Percentiles rank a stretch among this genome's conserved stretches.
phyloP scores from a whole-genome alignment of 768 basidiomycete species.

The Sporobolomyces phaffii region DNA sequence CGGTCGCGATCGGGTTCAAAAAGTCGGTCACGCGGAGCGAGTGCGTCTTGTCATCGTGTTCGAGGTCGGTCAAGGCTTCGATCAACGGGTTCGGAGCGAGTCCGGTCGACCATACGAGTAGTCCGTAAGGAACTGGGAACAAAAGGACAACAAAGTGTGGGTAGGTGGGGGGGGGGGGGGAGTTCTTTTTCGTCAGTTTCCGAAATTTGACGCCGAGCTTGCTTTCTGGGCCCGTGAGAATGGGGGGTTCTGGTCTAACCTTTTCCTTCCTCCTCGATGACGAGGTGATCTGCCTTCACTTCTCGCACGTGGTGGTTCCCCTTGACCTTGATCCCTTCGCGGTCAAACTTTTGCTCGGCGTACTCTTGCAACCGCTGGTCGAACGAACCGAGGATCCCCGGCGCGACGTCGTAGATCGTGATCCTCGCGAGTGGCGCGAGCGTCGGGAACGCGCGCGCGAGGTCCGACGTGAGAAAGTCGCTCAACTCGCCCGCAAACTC shows the following conservation, averaged over 20 bases:
- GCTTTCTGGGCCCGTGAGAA: too few relatives aligned
- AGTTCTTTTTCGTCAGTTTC: neutral
- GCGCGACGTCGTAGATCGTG: slow-evolving; percentile 74
- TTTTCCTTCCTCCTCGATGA: slow-evolving; percentile 54
- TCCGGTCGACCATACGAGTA: slow-evolving; percentile 84
- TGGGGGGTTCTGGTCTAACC: too few relatives aligned
- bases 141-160: neutral
- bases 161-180: slow-evolving; percentile 7
- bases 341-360: slow-evolving; percentile 54
- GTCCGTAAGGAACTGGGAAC: slow-evolving; percentile 63
- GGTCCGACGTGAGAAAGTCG: slow-evolving; percentile 66
- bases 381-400: slow-evolving; percentile 67
- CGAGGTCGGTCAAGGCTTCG: slow-evolving; percentile 57
- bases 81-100: slow-evolving; percentile 75
- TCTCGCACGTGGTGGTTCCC: slow-evolving; percentile 68
- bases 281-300: slow-evolving; percentile 50
- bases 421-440: slow-evolving; percentile 64
- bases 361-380: slow-evolving; percentile 63
- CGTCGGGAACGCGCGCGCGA: slow-evolving; percentile 58
- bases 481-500: slow-evolving; percentile 79
- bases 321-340: slow-evolving; percentile 67
- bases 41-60: slow-evolving; percentile 39
- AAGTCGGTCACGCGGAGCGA: slow-evolving; percentile 55
- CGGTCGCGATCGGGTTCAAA: slow-evolving; percentile 59
- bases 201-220: too few relatives aligned